Conservation (phyloP, 2,329 filamentous ascomycete species). For the Pestalotiopsis sp. region DNA sequence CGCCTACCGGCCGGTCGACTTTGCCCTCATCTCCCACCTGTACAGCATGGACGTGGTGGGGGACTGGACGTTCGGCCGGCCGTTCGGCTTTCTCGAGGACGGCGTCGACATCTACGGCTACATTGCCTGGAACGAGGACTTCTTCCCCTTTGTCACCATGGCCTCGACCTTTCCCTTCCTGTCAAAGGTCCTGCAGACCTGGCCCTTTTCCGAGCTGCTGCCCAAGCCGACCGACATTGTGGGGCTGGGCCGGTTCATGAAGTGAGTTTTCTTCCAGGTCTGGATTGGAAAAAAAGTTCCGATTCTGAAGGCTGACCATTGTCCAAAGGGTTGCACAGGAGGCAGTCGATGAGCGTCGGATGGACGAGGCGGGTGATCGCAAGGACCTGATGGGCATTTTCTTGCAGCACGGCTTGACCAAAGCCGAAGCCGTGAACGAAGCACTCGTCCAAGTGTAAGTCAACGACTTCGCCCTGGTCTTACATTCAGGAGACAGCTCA, state of each 20-base stretch:
- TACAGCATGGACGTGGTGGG: constrained; percentile 37
- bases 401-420: constrained; percentile 15
- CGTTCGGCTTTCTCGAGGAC: constrained; percentile 36
- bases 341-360: constrained; percentile 16
- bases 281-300: background rate
- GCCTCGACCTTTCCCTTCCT: constrained; percentile 18
- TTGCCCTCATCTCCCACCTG: constrained; percentile 43
- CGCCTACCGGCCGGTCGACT: constrained; percentile 29
- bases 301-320: background rate
- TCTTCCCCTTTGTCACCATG: constrained; percentile 19
- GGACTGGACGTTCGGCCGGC: constrained; percentile 34
- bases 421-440: constrained; percentile 17
- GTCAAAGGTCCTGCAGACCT: constrained; percentile 16
- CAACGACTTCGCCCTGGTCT: too few relatives aligned
- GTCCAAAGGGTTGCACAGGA: constrained; percentile 17
- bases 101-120: constrained; percentile 31
- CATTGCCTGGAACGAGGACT: constrained; percentile 20
- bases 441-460: constrained; percentile 19
- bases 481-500: too few relatives aligned
- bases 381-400: constrained; percentile 18
- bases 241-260: constrained; percentile 19
- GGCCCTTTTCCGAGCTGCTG: constrained; percentile 19
- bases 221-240: constrained; percentile 16
- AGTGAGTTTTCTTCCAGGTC: constrained; percentile 1
- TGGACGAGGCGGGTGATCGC: constrained; percentile 11